phyloP scores from a whole-genome alignment of 352 stramenopile species.

The Nothophytophthora sp. region DNA sequence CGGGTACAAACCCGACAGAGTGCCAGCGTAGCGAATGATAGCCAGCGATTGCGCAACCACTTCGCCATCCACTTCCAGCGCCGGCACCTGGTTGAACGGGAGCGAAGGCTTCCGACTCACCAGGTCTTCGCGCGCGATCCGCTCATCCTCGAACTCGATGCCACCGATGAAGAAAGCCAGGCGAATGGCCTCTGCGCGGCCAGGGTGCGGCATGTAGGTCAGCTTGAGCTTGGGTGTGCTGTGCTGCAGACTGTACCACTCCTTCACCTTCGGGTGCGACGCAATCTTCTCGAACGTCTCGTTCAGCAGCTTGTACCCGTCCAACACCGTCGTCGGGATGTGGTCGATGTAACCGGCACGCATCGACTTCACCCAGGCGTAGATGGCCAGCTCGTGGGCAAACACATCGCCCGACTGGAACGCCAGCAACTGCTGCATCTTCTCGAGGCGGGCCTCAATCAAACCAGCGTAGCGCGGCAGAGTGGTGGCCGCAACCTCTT shows the following conservation, averaged over 20 bases:
- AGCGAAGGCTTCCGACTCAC: constrained; percentile 35
- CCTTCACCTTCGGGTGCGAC: constrained; percentile 34
- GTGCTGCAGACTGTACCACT: constrained; percentile 38
- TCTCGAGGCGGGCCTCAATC: constrained; percentile 33
- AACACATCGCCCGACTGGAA: constrained; percentile 37
- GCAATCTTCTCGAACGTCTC: constrained; percentile 28
- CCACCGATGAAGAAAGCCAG: constrained; percentile 50
- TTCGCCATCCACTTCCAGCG: constrained; percentile 48
- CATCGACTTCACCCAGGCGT: constrained; percentile 29
- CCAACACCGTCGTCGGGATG: constrained; percentile 34
- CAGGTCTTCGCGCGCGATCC: constrained; percentile 41
- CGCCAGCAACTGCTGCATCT: constrained; percentile 34
- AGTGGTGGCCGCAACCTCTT: constrained; percentile 28
- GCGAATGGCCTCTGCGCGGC: constrained; percentile 49
- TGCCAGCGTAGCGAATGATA: constrained; percentile 69
- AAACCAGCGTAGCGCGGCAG: constrained; percentile 32
- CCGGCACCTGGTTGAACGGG: constrained; percentile 48
- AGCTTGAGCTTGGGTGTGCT: constrained; percentile 40
- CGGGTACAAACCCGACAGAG: constrained; percentile 50
- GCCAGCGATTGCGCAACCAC: constrained; percentile 53
- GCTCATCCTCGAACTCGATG: constrained; percentile 57
- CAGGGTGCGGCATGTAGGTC: constrained; percentile 53
- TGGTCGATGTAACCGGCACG: constrained; percentile 36
- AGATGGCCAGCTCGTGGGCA: constrained; percentile 41
- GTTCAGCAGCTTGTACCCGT: constrained; percentile 35